Evolutionary conservation across 352 stramenopile species (phyloP).

Genomic region (Phytopythium litorale): DNA sequence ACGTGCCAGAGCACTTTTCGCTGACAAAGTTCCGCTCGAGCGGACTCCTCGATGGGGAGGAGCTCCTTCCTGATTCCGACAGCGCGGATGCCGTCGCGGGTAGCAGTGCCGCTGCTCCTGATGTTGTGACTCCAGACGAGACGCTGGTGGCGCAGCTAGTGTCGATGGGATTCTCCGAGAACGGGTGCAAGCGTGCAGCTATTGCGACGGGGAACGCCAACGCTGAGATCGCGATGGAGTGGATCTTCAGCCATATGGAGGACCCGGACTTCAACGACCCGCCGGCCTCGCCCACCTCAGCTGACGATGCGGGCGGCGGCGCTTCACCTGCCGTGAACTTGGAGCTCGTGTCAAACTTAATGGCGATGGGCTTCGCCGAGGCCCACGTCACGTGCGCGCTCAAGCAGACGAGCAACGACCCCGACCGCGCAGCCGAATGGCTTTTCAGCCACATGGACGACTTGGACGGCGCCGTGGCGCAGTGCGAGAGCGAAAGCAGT

Average conservation of each 20-base stretch:
- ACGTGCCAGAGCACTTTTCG: conserved; percentile 91
- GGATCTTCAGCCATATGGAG: conserved; percentile 98
- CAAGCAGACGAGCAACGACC: conserved; percentile 87
- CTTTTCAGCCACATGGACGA: conserved; percentile 98
- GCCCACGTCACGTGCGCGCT: conserved; percentile 91
- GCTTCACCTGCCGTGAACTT: conserved; percentile 61
- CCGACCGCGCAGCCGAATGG: conserved; percentile 96
- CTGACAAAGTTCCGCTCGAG: conserved; percentile 76
- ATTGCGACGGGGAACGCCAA: conserved; percentile 89
- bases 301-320: not conserved
- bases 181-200: conserved; percentile 95
- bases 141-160: conserved; percentile 93
- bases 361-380: conserved; percentile 88
- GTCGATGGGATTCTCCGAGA: conserved; percentile 98
- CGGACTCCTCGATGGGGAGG: conserved; percentile 83
- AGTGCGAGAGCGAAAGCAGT: conserved; percentile 51
- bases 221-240: conserved; percentile 95
- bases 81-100: conserved; percentile 1
- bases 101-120: not conserved
- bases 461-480: conserved; percentile 89
- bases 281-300: conserved; percentile 19
- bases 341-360: conserved; percentile 57
- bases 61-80: conserved; percentile 77
- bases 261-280: conserved; percentile 98
- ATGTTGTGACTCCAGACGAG: conserved; percentile 79